Evolutionary conservation across 345 rosid species (phyloP).

Genomic region (Gossypium thurberi): DNA sequence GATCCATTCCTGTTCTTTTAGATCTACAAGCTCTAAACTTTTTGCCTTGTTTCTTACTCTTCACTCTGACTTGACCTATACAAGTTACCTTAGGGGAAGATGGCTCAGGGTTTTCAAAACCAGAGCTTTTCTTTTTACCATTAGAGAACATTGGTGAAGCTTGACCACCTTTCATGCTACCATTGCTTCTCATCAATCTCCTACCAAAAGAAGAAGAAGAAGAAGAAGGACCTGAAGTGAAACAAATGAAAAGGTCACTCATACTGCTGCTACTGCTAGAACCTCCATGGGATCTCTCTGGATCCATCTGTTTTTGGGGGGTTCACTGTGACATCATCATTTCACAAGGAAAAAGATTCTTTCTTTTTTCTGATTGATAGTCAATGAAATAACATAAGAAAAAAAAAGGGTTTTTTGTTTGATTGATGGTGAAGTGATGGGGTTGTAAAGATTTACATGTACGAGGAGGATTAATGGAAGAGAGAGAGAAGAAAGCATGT

Average conservation of each 20-base stretch:
- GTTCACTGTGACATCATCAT: slow-evolving; percentile 26
- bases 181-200: slow-evolving; percentile 47
- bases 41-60: slow-evolving; percentile 85
- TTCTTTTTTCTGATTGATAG: background rate
- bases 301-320: slow-evolving; percentile 39
- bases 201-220: slow-evolving; percentile 62
- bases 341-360: background rate
- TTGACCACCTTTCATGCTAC: slow-evolving; percentile 68
- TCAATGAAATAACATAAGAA: background rate
- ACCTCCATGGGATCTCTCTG: slow-evolving; percentile 61
- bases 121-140: slow-evolving; percentile 51
- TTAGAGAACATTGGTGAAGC: slow-evolving; percentile 84
- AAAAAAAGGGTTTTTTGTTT: slow-evolving; percentile 3
- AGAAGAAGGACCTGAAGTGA: slow-evolving; percentile 48
- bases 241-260: slow-evolving; percentile 73
- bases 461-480: background rate
- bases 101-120: slow-evolving; percentile 73
- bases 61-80: slow-evolving; percentile 90
- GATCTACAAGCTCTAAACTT: slow-evolving; percentile 64
- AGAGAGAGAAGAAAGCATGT: background rate
- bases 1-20: slow-evolving; percentile 43
- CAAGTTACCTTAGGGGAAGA: slow-evolving; percentile 96
- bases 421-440: background rate
- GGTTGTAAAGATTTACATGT: background rate
- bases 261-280: slow-evolving; percentile 34